Evolutionary conservation across 352 stramenopile genomes (phyloP), one percentile per base, ranked within the genome.

Genomic region (Pythium phragmiticola): DNA sequence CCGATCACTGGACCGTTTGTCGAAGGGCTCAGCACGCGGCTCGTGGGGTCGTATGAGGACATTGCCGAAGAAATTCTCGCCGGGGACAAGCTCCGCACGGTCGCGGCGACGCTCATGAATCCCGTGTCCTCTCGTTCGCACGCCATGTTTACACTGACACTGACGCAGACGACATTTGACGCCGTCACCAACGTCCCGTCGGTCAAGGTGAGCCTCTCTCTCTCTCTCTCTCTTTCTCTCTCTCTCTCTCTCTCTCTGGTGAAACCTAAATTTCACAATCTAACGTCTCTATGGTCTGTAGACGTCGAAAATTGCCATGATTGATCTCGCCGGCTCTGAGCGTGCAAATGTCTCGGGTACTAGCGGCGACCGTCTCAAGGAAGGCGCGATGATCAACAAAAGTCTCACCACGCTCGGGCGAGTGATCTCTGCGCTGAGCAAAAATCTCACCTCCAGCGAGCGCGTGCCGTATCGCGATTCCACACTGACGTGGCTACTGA

Each of bases 31-130:
- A 92, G 78, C 46, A 77, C 72, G 13, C 73, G 77, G 0, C 75
- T 84, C 0, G 88, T 96, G 23, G 75, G 71, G 1, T 92, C 78
- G 33, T 96, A 96, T 55, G 80, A 83, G 0, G 87, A 96, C 49
- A 92, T 94, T 36, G 73, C 75, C 0, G 80, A 90, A 30, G 84
- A 92, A 52, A 85, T 94, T 70, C 56, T 90, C 0, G 77, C 82
- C 11, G 97, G 97, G 7, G 97, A 98, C 62, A 98, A 98, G 61
- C 91, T 99, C 36, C 70, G 97, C 12, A 98, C 90, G 2, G 94
- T 98, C 7, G 96, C 92, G 0, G 85, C 90, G 11, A 99, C 96
- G 17, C 76, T 98, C 2, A 99, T 99, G 97, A 99, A 99, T 77
- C 65, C 90, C 1, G 91, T 94, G 3, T 98, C 92, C 0, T 98